Base-by-base conservation (phyloP, 345 rosid genomes). In the Boechera retrofracta region DNA sequence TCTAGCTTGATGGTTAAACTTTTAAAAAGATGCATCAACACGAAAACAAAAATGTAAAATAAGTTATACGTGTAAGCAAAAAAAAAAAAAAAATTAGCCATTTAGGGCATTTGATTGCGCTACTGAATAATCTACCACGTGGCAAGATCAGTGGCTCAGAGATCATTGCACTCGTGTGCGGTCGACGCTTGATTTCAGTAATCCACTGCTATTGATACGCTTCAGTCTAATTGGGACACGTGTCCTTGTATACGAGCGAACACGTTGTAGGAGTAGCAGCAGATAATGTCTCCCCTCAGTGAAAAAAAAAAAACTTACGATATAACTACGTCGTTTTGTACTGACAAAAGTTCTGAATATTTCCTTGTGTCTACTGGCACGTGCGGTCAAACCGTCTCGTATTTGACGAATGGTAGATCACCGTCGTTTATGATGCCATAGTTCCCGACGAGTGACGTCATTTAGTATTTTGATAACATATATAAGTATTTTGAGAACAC, bases 101-200 rank as follows among this genome's bases (percentile, higher is more conserved):
- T 16, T 39, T 16, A 12, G 39, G 45, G 45, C 53, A 38, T 33
- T 38, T 48, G 79, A 75, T 49, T 67, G 26, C n/a, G 62, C 45
- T 28, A 59, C 32, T 28, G 18, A 6, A 16, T 39, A 75, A 9
- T 15, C 5, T 38, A 48, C 69, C 38, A 69, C 49, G 64, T 62
- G 47, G 64, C 75, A 52, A 60, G 47, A 76, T 61, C 55, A 69
- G 10, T 61, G 69, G 53, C 69, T 69, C 55, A 29, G 57, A 69
- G 57, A 69, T 76, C 38, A 76, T 45, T 69, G 32, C 57, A 33
- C 42, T 60, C 74, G 79, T 67, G 68, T 67, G 45, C 41, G 45
- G 64, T 69, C 39, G 67, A 60, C 31, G 35, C 69, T 67, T 32
- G 51, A 54, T 44, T 69, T 62, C 38, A 10, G 4, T 26, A 48